Conservation (phyloP, 768 basidiomycete genomes). For the Tricholoma saponaceum region DNA sequence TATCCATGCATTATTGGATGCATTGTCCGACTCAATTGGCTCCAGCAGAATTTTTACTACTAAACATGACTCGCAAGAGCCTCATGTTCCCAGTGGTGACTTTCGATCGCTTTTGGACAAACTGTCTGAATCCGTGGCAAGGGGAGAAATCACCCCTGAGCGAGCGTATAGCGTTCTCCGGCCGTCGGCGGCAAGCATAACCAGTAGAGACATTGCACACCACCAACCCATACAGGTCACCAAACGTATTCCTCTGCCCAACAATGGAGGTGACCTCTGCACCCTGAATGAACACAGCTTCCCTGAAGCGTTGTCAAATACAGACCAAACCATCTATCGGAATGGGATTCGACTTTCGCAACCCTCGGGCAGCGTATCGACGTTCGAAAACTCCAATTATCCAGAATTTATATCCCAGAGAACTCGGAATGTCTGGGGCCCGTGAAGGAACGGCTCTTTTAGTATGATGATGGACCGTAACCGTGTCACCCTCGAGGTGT, state of each 20-base stretch:
- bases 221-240: background rate
- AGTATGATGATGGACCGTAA: background rate
- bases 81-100: constrained; percentile 1
- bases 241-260: background rate
- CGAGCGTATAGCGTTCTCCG: background rate
- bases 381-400: background rate
- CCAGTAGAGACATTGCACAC: background rate
- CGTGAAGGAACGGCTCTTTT: background rate
- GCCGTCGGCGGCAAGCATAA: background rate
- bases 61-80: background rate
- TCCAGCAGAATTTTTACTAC: background rate
- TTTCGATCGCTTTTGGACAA: constrained; percentile 12
- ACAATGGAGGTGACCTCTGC: too few species aligned
- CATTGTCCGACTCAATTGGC: constrained; percentile 3
- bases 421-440: background rate
- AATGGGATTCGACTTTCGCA: background rate
- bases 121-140: constrained; percentile 3
- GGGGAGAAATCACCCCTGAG: background rate
- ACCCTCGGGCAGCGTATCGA: background rate
- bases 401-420: background rate
- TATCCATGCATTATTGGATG: constrained; percentile 13
- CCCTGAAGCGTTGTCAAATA: background rate
- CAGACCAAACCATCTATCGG: background rate
- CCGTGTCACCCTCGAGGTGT: background rate
- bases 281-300: background rate